Conservation (phyloP, 805 yeast species). For the Metschnikowia aberdeeniae region DNA sequence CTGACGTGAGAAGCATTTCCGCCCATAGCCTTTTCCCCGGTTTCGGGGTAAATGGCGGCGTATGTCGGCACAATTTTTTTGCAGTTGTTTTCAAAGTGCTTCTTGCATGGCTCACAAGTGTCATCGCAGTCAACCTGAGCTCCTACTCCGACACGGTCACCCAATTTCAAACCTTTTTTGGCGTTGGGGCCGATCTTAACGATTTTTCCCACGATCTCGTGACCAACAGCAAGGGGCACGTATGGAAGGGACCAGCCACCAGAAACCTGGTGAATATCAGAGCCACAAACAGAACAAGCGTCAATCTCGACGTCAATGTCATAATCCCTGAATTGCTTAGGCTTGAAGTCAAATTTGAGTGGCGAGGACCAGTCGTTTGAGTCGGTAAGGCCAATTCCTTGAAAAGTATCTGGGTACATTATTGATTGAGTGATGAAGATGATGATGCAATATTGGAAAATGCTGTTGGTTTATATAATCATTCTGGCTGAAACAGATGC, state of each 20-base stretch:
- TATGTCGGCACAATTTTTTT: constrained; percentile 6
- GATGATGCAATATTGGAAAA: too few species aligned
- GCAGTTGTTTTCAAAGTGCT: constrained; percentile 8
- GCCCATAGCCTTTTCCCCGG: constrained; percentile 9
- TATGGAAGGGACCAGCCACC: constrained; percentile 45
- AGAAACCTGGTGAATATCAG: constrained; percentile 48
- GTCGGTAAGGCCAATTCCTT: constrained; percentile 7
- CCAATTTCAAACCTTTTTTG: constrained; percentile 40
- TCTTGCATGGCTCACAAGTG: constrained; percentile 6
- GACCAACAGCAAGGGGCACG: constrained; percentile 19
- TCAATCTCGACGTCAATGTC: constrained; percentile 11
- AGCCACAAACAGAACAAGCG: constrained; percentile 42
- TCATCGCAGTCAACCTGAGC: constrained; percentile 40
- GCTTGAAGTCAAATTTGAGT: constrained; percentile 7
- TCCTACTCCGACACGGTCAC: constrained; percentile 78
- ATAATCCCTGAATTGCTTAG: constrained; percentile 10
- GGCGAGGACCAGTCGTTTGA: constrained; percentile 11
- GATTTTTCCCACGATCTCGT: constrained; percentile 18
- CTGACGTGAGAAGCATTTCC: constrained; percentile 10
- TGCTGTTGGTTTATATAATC: too few species aligned
- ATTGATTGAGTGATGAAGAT: not conserved
- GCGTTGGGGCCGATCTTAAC: constrained; percentile 10
- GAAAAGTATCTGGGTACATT: constrained; percentile 8
- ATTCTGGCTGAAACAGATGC: too few species aligned
- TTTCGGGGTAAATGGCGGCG: constrained; percentile 6